Evolutionary conservation across 2,329 filamentous ascomycete genomes (phyloP), one percentile per base, ranked within the genome.

Genomic region (Bipolaris victoriae): DNA sequence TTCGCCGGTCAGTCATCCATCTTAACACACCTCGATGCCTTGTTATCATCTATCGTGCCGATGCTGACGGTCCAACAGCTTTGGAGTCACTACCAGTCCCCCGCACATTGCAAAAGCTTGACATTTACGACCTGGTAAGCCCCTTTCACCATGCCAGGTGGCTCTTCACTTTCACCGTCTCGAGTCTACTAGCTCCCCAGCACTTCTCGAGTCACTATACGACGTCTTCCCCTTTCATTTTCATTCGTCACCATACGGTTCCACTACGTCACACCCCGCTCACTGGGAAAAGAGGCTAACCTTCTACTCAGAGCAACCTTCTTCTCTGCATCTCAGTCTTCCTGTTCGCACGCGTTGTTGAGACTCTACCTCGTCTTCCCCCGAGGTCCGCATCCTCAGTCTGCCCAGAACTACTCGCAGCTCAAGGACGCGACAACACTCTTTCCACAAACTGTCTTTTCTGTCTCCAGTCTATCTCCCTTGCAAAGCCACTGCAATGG

Each of bases 21-120:
- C 16, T 15, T 49, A 36, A 37, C 45, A 29, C 58, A 49, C 41
- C 52, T 35, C 26, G 35, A 10, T 43, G 39, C 51, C 36, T 15
- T 16, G 18, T 40, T 51, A 45, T 51, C 24, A 16, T 16, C 33
- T 26, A 40, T 35, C 55, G 40, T 40, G 18, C 39, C 24, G 24
- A 45, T 33, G 48, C 70, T 75, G 47, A 73, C 65, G 15, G 29
- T 9, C 13, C 22, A 20, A 20, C 65, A 77, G 75, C 74, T 76
- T 77, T 77, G 73, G 74, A 72, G 73, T 76, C 73, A 74, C 74
- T 76, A 72, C 73, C 66, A 66, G 65, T 69, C 68, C 69, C 67
- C 15, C n/a, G 63, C 71, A 71, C 71, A 74, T 75, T 72, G 70
- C 74, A 72, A 72, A 72, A 68, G 62, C 71, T 76, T 76, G 71